Evolutionary conservation across 2,329 filamentous ascomycete species (phyloP), one percentile per base, ranked within the genome.

Genomic region (Phaeosphaeriaceae sp.): DNA sequence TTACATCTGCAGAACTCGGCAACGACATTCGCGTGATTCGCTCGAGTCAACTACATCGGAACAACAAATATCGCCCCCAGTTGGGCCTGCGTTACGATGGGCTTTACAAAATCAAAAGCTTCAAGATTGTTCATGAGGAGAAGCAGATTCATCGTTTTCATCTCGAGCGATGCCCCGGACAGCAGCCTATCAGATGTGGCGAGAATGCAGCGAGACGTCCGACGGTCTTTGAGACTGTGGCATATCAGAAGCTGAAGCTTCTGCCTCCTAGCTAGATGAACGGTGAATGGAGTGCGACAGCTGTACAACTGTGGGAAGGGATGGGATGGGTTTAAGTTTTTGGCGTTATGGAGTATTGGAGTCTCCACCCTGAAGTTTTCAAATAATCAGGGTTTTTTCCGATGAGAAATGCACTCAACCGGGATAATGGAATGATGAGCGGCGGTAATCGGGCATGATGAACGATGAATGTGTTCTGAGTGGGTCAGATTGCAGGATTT

Each of bases 1-100:
- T 82, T 11, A 72, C 74, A 1, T 77, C 75, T 3, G 60, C 61
- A 11, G 46, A 62, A 3, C 69, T 60, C 2, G 37, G 56, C 2
- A 65, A 72, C 2, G 63, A 74, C 2, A 74, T 86, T 3, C 74
- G 83, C 2, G 76, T 86, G 3, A 71, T 86, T 5, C 77, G 83
- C 1, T 78, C 77, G 0, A 58, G 64, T 4, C 76, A 78, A 15
- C 64, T 77, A 2, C 42, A 44, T 0, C 63, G 66, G 8, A 60
- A 56, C 1, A 76, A 76, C 15, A 52, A 47, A 0, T 82, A 76
- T 44, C 71, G 77, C 0, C 83, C 83, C 0, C 50, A 61, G 1
- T 52, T 69, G 8, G 83, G 83, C 0, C 72, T 82, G n/a, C 69
- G 83, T 2, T 85, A 85, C 43, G 83, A 86, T 61, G 83, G 83